Conservation (phyloP, 345 rosid species). For the Arabidopsis thaliana region TAIR10.1 NC_003076.8:4886501-4887000, state of each 20-base stretch:
- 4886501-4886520: slow-evolving; percentile 10
- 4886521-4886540: slow-evolving; percentile 47
- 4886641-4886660: slow-evolving; percentile 50
- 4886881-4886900: neutral
- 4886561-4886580: slow-evolving; percentile 60
- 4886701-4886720: slow-evolving; percentile 9
- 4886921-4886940: slow-evolving; percentile 20
- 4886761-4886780: slow-evolving; percentile 36
- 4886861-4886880: neutral
- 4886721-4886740: slow-evolving; percentile 31
- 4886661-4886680: slow-evolving; percentile 11
- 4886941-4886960: neutral
- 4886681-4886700: neutral
- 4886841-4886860: slow-evolving; percentile 14
- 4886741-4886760: neutral
- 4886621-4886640: slow-evolving; percentile 55
- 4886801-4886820: slow-evolving; percentile 27
- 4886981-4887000: slow-evolving; percentile 64
- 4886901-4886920: slow-evolving; percentile 5
- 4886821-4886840: neutral
- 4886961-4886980: slow-evolving; percentile 21
- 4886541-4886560: slow-evolving; percentile 71
- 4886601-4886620: slow-evolving; percentile 74
- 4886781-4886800: neutral
- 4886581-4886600: slow-evolving; percentile 75